Evolutionary conservation across 768 basidiomycete species (phyloP).

Genomic region (Trametes maxima): DNA sequence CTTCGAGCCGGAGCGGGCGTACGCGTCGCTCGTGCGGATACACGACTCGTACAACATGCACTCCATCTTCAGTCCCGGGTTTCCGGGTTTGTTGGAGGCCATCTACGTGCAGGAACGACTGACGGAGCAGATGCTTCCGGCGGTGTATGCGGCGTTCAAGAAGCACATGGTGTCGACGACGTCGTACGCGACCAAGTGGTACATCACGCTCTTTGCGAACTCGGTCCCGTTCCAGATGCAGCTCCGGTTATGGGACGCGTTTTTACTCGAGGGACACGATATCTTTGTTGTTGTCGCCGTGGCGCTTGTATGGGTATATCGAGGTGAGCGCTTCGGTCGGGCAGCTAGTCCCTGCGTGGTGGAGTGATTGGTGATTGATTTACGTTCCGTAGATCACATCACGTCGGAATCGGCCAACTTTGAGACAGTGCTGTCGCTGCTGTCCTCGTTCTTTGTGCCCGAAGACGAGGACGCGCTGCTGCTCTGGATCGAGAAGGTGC

Average conservation of each 20-base stretch:
- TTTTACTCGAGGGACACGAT: constrained; percentile 89
- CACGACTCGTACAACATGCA: constrained; percentile 91
- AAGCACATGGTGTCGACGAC: constrained; percentile 91
- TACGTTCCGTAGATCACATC: constrained; percentile 66
- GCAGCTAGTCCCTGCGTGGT: background rate
- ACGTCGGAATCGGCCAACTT: constrained; percentile 77
- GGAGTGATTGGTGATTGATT: background rate
- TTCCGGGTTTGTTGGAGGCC: constrained; percentile 93
- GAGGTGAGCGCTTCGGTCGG: constrained; percentile 52
- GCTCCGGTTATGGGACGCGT: constrained; percentile 92
- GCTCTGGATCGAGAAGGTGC: constrained; percentile 71
- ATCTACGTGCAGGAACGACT: constrained; percentile 95
- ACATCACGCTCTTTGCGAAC: constrained; percentile 96
- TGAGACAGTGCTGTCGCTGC: constrained; percentile 86
- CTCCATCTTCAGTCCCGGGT: constrained; percentile 87
- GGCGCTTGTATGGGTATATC: constrained; percentile 89
- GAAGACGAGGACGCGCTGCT: constrained; percentile 86
- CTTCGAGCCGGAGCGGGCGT: constrained; percentile 87
- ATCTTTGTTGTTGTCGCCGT: constrained; percentile 83
- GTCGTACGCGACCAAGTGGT: constrained; percentile 98
- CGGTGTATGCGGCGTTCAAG: constrained; percentile 83
- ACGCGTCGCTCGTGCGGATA: constrained; percentile 81
- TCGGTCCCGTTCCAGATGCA: constrained; percentile 96
- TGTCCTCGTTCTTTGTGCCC: constrained; percentile 94
- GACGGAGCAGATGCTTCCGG: constrained; percentile 86